Percentiles rank a stretch among this genome's conserved stretches.
Evolutionary conservation across 805 yeast genomes (phyloP).

Genomic region (Kuraishia hungarica): DNA sequence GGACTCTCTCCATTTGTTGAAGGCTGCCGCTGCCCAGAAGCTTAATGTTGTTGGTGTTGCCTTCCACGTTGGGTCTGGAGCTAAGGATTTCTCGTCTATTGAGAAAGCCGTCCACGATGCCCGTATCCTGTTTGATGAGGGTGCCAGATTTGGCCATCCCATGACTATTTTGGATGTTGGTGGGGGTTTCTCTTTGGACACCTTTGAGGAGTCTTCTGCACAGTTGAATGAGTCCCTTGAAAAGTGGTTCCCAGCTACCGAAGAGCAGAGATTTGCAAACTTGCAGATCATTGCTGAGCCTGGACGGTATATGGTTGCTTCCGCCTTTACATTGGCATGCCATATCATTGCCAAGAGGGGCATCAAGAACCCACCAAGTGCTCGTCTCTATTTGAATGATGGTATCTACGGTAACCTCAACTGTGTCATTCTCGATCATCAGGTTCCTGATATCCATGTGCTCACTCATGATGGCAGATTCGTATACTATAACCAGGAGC

Average conservation of each 20-base stretch:
- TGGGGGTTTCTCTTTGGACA: constrained; percentile 74
- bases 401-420: constrained; percentile 95
- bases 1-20: constrained; percentile 45
- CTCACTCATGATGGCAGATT: constrained; percentile 46
- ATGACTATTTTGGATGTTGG: constrained; percentile 75
- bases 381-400: constrained; percentile 85
- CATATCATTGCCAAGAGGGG: constrained; percentile 81
- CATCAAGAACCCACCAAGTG: constrained; percentile 19
- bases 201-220: constrained; percentile 49
- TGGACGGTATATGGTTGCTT: constrained; percentile 82
- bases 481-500: constrained; percentile 25
- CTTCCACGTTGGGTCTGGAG: constrained; percentile 95
- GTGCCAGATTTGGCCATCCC: constrained; percentile 32
- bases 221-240: constrained; percentile 50
- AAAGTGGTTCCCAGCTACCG: constrained; percentile 47
- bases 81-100: constrained; percentile 60
- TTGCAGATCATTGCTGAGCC: constrained; percentile 78
- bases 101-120: constrained; percentile 69
- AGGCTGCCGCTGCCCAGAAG: constrained; percentile 49
- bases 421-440: constrained; percentile 90
- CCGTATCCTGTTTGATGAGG: constrained; percentile 56
- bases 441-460: constrained; percentile 62
- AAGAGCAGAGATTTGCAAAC: constrained; percentile 18
- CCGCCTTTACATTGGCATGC: constrained; percentile 78
- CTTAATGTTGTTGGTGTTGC: constrained; percentile 78